Percentiles rank a stretch among this genome's conserved stretches.
These are phyloP conservation scores for Candida glaebosa DNA, from an alignment of 805 yeast genomes.

Conservation along the genomic window DNA sequence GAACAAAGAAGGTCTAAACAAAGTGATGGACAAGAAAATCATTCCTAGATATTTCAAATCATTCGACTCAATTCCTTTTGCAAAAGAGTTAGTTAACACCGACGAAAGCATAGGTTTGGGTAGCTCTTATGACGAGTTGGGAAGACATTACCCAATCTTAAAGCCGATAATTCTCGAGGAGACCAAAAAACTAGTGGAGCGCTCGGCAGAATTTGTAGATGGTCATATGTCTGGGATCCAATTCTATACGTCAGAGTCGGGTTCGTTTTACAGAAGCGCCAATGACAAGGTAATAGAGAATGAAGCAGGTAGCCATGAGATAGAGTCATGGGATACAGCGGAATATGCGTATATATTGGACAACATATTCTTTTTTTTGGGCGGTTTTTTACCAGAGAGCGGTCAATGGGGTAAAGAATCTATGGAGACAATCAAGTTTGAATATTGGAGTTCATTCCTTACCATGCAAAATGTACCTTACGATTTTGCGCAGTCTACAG, in stretches of 20 bases:
- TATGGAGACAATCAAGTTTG: conserved; percentile 34
- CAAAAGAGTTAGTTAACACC: conserved; percentile 47
- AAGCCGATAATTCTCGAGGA: conserved; percentile 55
- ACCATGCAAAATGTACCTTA: conserved; percentile 54
- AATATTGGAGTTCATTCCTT: conserved; percentile 47
- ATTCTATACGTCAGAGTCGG: conserved; percentile 41
- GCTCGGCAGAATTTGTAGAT: conserved; percentile 37
- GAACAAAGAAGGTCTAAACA: conserved; percentile 65
- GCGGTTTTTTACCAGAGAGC: conserved; percentile 51
- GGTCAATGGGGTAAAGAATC: conserved; percentile 44
- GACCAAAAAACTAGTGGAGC: conserved; percentile 41
- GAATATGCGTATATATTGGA: conserved; percentile 47
- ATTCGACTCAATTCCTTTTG: conserved; percentile 46
- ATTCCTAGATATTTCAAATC: conserved; percentile 45
- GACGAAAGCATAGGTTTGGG: conserved; percentile 60
- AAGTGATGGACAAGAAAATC: conserved; percentile 43
- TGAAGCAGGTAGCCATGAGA: conserved; percentile 38
- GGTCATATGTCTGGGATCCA: conserved; percentile 34
- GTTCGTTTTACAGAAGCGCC: conserved; percentile 37
- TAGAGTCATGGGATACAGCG: conserved; percentile 53
- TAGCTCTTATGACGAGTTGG: conserved; percentile 68
- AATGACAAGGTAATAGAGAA: conserved; percentile 34
- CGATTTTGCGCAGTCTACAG: conserved; percentile 56
- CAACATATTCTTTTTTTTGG: conserved; percentile 46
- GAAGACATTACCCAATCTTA: conserved; percentile 77